phyloP scores from a whole-genome alignment of 78 protist genomes.

The Polysphondylium violaceum region DNA sequence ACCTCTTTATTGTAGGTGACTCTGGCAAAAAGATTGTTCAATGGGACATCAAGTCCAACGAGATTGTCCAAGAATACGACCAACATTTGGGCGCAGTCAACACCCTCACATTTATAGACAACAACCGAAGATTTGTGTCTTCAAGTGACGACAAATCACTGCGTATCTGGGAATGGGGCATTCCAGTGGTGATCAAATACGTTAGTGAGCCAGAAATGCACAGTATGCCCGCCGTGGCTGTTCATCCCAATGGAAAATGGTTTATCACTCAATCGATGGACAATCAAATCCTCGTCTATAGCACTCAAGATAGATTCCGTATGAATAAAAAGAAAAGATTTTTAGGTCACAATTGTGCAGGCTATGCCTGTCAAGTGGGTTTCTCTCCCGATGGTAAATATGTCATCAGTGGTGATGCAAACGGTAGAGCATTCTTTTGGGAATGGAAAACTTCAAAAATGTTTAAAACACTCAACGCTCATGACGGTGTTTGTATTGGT shows the following conservation, averaged over 20 bases:
- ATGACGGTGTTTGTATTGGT: constrained; percentile 91
- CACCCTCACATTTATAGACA: constrained; percentile 95
- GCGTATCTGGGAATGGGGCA: constrained; percentile 97
- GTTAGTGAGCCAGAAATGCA: constrained; percentile 90
- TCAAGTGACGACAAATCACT: constrained; percentile 96
- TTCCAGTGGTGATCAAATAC: constrained; percentile 95
- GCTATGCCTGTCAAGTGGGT: constrained; percentile 94
- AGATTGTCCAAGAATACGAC: constrained; percentile 93
- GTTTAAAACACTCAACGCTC: constrained; percentile 87
- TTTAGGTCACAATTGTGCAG: constrained; percentile 93
- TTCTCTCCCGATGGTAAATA: constrained; percentile 96
- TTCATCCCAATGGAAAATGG: constrained; percentile 93
- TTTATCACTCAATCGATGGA: constrained; percentile 93
- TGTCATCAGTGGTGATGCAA: constrained; percentile 92
- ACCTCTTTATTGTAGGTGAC: constrained; percentile 89
- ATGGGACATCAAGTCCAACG: constrained; percentile 86
- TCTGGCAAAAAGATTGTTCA: constrained; percentile 88
- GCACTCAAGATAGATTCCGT: constrained; percentile 86
- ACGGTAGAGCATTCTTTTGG: constrained; percentile 96
- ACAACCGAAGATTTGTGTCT: constrained; percentile 86
- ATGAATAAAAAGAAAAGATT: constrained; percentile 90
- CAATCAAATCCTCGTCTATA: constrained; percentile 93
- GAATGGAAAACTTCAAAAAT: constrained; percentile 94
- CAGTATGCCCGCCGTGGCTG: constrained; percentile 89
- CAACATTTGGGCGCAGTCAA: constrained; percentile 95